phyloP scores from a whole-genome alignment of 495 filamentous ascomycete species.

The Penicillium ochrochloron region DNA sequence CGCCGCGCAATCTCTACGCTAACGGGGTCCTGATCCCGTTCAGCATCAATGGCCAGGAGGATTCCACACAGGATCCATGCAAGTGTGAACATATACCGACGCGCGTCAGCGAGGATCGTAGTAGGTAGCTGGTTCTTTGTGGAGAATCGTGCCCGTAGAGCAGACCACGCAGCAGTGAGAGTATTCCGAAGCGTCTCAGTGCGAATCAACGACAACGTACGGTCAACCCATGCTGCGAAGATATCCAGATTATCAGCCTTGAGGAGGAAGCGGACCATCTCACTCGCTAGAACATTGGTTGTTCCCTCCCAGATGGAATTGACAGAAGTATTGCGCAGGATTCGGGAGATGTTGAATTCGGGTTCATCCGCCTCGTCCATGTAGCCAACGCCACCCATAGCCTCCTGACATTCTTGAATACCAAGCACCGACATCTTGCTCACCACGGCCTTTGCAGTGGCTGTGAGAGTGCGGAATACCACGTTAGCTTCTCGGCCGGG shows the following conservation, averaged over 20 bases:
- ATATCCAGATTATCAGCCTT: slow-evolving; percentile 46
- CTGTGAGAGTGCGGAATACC: slow-evolving; percentile 67
- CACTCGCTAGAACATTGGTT: slow-evolving; percentile 68
- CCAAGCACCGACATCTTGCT: slow-evolving; percentile 59
- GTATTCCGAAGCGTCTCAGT: slow-evolving; percentile 10
- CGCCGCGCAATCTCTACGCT: slow-evolving; percentile 38
- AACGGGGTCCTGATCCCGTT: slow-evolving; percentile 35
- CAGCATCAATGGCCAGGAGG: slow-evolving; percentile 37
- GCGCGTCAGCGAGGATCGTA: slow-evolving; percentile 36
- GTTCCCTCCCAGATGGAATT: slow-evolving; percentile 79
- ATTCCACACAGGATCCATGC: slow-evolving; percentile 40
- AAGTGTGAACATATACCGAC: slow-evolving; percentile 43
- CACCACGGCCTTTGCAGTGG: slow-evolving; percentile 66
- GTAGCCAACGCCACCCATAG: slow-evolving; percentile 77
- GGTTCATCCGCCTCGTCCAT: slow-evolving; percentile 57
- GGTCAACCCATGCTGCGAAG: slow-evolving; percentile 47
- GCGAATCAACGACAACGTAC: slow-evolving; percentile 35
- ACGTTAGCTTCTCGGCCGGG: slow-evolving; percentile 37
- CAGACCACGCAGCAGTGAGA: slow-evolving; percentile 28
- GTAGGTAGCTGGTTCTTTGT: slow-evolving; percentile 15
- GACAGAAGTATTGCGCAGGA: slow-evolving; percentile 68
- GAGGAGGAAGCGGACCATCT: slow-evolving; percentile 61
- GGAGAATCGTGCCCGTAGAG: slow-evolving; percentile 23
- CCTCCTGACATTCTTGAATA: slow-evolving; percentile 68
- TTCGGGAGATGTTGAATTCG: slow-evolving; percentile 65